These are phyloP conservation scores for Candida boidinii DNA, from an alignment of 805 yeast species.

Conservation along the genomic window DNA sequence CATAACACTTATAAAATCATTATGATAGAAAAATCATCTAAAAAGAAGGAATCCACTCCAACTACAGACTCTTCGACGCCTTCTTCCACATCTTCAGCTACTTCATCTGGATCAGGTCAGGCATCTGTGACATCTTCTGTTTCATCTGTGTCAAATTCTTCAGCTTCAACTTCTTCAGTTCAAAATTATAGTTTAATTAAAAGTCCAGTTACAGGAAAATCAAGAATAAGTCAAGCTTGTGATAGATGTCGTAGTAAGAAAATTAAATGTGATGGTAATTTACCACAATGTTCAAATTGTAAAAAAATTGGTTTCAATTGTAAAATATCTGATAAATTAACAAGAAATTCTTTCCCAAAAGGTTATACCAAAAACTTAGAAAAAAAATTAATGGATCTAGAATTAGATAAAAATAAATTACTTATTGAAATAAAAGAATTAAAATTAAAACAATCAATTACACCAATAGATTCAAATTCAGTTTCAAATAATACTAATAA, in stretches of 20 bases:
- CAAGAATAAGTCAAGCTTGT: constrained; percentile 70
- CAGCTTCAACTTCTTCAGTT: too few species aligned
- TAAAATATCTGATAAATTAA: constrained; percentile 61
- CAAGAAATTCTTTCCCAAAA: constrained; percentile 72
- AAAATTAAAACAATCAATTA: too few species aligned
- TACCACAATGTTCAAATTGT: constrained; percentile 63
- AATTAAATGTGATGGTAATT: constrained; percentile 66
- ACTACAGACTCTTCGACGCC: too few species aligned
- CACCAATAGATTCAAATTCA: constrained; percentile 4
- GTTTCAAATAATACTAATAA: constrained; percentile 1
- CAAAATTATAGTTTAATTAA: constrained; percentile 17
- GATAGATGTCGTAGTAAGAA: constrained; percentile 73
- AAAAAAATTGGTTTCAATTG: constrained; percentile 57
- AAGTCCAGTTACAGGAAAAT: constrained; percentile 26
- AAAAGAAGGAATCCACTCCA: too few species aligned
- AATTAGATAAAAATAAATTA: constrained; percentile 41
- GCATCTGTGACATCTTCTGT: too few species aligned
- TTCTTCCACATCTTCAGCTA: too few species aligned
- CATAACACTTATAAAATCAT: too few species aligned
- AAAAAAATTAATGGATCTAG: constrained; percentile 49
- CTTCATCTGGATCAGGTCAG: too few species aligned
- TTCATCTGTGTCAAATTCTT: too few species aligned
- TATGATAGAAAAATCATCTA: too few species aligned
- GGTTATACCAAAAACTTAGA: constrained; percentile 77
- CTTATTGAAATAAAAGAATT: constrained; percentile 24